phyloP scores from a whole-genome alignment of 331 rosid species.

The Spiraea crenata region DNA sequence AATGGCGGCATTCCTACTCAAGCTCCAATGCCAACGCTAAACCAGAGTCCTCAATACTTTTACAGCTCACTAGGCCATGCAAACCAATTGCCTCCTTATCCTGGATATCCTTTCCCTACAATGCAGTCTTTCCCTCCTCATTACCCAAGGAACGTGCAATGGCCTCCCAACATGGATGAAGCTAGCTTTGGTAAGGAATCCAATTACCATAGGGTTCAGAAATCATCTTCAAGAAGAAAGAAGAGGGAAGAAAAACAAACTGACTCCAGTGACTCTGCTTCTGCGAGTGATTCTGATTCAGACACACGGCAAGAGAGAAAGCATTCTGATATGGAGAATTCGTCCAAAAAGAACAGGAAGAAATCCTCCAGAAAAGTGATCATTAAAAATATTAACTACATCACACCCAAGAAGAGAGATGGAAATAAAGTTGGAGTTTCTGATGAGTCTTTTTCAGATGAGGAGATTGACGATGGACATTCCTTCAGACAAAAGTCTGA shows the following conservation, averaged over 20 bases:
- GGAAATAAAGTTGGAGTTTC: slow-evolving; percentile 47
- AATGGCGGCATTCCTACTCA: slow-evolving; percentile 26
- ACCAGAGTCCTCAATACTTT: slow-evolving; percentile 45
- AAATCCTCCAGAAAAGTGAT: slow-evolving; percentile 57
- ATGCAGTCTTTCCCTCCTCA: slow-evolving; percentile 53
- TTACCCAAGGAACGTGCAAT: slow-evolving; percentile 48
- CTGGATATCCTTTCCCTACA: slow-evolving; percentile 46
- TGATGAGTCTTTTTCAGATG: slow-evolving; percentile 44
- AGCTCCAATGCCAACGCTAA: slow-evolving; percentile 50
- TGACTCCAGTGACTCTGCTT: slow-evolving; percentile 52
- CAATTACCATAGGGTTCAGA: slow-evolving; percentile 28
- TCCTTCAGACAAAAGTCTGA: slow-evolving; percentile 35
- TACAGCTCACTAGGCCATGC: slow-evolving; percentile 42
- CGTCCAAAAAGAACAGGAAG: slow-evolving; percentile 43
- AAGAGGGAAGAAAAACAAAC: slow-evolving; percentile 39
- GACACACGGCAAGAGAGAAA: slow-evolving; percentile 31
- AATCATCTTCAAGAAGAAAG: slow-evolving; percentile 36
- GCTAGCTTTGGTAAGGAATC: background rate
- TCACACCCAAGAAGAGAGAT: slow-evolving; percentile 59
- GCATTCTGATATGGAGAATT: slow-evolving; percentile 37
- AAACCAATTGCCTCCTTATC: slow-evolving; percentile 46
- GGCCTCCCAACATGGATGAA: slow-evolving; percentile 46
- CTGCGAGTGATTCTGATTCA: slow-evolving; percentile 42
- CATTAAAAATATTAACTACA: slow-evolving; percentile 68
- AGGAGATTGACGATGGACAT: slow-evolving; percentile 28